Conservation (phyloP, 495 filamentous ascomycete species). For the Cetradonia linearis region DNA sequence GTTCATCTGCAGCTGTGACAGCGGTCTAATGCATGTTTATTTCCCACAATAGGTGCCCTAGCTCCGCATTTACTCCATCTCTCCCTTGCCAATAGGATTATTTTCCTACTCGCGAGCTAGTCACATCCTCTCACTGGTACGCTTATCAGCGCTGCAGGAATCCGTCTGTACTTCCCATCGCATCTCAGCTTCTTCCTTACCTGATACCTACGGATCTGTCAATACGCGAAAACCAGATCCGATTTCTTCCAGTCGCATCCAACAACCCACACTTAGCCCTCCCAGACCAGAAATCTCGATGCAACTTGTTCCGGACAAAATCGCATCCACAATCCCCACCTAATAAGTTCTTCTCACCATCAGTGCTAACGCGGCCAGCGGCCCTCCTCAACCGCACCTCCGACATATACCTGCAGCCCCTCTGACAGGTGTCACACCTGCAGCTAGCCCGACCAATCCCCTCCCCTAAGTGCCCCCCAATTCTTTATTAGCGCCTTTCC, state of each 20-base stretch:
- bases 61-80: not conserved
- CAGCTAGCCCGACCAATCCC: constrained; percentile 1
- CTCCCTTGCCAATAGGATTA: constrained; percentile 1
- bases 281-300: constrained; percentile 9
- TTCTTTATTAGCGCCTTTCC: not conserved
- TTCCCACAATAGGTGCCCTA: not conserved
- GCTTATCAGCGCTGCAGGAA: not conserved
- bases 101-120: not conserved
- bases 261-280: not conserved
- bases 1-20: constrained; percentile 6
- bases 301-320: too few relatives aligned
- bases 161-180: not conserved
- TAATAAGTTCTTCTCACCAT: not conserved
- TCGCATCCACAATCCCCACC: not conserved
- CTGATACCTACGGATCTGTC: not conserved
- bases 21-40: constrained; percentile 7
- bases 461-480: not conserved
- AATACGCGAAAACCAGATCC: not conserved
- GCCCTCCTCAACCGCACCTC: not conserved
- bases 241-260: not conserved
- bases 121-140: not conserved
- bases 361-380: not conserved
- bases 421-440: constrained; percentile 11
- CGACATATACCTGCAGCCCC: constrained; percentile 1
- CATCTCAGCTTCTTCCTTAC: not conserved